Percentiles rank a stretch among this genome's conserved stretches.
Conservation (phyloP, 129 eudicot genomes). For the Tagetes patula region DNA sequence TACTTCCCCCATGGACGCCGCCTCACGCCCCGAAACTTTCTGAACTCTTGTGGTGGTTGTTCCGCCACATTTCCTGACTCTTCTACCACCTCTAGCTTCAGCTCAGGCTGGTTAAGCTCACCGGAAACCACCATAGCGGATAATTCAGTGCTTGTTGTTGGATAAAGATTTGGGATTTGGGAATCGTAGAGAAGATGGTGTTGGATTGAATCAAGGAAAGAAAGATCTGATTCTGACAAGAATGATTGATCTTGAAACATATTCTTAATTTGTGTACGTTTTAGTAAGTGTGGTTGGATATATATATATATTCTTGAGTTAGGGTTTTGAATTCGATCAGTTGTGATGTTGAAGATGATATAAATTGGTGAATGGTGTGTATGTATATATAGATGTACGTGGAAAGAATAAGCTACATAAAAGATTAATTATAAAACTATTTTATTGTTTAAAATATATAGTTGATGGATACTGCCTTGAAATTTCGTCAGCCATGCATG, state of each 20-base stretch:
- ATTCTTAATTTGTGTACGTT: not conserved
- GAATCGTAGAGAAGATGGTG: conserved; percentile 41
- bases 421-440: no score
- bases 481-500: conserved; percentile 2
- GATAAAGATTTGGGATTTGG: conserved; percentile 32
- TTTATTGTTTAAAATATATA: not conserved
- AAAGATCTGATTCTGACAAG: conserved; percentile 43
- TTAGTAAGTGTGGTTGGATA: not conserved
- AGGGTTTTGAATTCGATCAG: not conserved
- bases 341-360: conserved; percentile 25
- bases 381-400: conserved; percentile 21
- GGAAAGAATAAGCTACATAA: not conserved
- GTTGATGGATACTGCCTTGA: not conserved
- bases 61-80: not conserved
- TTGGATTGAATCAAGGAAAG: conserved; percentile 45
- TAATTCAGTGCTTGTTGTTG: conserved; percentile 1
- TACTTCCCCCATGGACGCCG: conserved; percentile 53
- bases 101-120: not conserved
- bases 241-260: conserved; percentile 30
- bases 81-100: not conserved
- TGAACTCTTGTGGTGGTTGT: conserved; percentile 24
- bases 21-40: conserved; percentile 44
- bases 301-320: not conserved
- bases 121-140: not conserved
- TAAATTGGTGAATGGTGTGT: conserved; percentile 7